phyloP scores from a whole-genome alignment of 2,329 filamentous ascomycete species.

The Hirsutella thompsonii region DNA sequence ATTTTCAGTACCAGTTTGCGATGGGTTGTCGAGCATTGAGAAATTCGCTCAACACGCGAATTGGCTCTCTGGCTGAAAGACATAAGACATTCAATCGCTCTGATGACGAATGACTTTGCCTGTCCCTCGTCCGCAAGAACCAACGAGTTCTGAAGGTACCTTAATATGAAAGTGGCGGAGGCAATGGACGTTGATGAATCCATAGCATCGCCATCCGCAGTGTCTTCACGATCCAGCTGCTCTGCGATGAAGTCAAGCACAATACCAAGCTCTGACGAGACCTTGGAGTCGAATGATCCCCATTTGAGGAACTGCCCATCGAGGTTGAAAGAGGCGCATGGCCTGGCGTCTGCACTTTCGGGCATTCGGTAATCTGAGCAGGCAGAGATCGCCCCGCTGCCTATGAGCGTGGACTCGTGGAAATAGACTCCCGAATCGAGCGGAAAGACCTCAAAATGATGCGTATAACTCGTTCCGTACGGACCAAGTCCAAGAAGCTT shows the following conservation, averaged over 20 bases:
- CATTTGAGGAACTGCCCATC: slow-evolving; percentile 37
- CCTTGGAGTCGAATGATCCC: slow-evolving; percentile 42
- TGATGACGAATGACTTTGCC: slow-evolving; percentile 27
- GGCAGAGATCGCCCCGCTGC: slow-evolving; percentile 34
- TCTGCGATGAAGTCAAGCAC: slow-evolving; percentile 47
- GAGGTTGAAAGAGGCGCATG: slow-evolving; percentile 28
- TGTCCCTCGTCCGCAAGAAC: slow-evolving; percentile 21
- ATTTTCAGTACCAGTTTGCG: slow-evolving; percentile 10
- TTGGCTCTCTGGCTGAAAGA: slow-evolving; percentile 23
- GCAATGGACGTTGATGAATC: slow-evolving; percentile 10
- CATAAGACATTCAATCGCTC: slow-evolving; percentile 28
- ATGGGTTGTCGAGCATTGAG: neutral
- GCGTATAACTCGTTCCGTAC: slow-evolving; percentile 47
- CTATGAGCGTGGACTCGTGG: slow-evolving; percentile 45
- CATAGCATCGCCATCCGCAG: neutral
- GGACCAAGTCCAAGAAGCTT: slow-evolving; percentile 41
- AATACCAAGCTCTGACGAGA: slow-evolving; percentile 49
- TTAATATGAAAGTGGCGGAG: slow-evolving; percentile 31
- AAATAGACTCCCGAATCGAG: slow-evolving; percentile 43
- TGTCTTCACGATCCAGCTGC: slow-evolving; percentile 17
- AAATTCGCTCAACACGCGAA: slow-evolving; percentile 5
- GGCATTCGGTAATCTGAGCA: slow-evolving; percentile 18
- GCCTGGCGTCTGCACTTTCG: slow-evolving; percentile 16
- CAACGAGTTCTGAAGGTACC: slow-evolving; percentile 31
- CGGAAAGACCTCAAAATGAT: slow-evolving; percentile 50